Conservation (phyloP, 192 early-diverging fungal species). For the Mortierella antarctica region DNA sequence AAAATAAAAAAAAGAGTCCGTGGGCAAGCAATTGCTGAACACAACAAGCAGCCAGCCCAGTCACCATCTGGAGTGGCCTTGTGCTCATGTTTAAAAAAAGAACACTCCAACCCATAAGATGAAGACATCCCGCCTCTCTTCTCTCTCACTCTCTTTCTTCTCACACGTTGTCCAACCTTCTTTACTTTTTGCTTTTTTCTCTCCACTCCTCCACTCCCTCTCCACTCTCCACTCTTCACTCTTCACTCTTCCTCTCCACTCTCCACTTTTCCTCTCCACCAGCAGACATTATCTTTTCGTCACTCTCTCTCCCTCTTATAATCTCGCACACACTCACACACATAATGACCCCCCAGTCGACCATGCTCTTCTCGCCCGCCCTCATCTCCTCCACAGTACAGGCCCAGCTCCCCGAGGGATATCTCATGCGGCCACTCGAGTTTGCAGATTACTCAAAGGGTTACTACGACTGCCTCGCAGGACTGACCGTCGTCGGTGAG, state of each 20-base stretch:
- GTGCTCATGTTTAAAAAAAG: no score
- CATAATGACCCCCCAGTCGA: slow-evolving; percentile 18
- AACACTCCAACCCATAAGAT: no score
- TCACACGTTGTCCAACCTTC: background rate
- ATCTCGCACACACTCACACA: slow-evolving; percentile 2
- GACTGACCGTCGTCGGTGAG: slow-evolving; percentile 83
- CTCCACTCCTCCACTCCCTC: background rate
- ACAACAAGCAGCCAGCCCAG: no score
- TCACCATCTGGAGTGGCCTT: no score
- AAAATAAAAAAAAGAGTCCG: no score
- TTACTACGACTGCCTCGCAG: slow-evolving; percentile 71
- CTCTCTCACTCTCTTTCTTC: background rate
- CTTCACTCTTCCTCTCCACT: background rate
- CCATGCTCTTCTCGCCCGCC: slow-evolving; percentile 36
- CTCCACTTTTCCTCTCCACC: background rate
- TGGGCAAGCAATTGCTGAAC: no score
- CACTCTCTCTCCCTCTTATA: background rate
- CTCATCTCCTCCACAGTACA: slow-evolving; percentile 78
- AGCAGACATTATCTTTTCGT: background rate
- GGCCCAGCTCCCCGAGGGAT: slow-evolving; percentile 70
- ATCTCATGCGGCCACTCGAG: slow-evolving; percentile 81
- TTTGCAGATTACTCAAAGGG: slow-evolving; percentile 85
- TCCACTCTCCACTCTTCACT: background rate
- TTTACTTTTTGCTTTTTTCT: slow-evolving; percentile 7
- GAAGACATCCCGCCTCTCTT: no score